Base-by-base conservation (phyloP, 192 early-diverging fungal genomes). In the Bifiguratus adelaidae region DNA sequence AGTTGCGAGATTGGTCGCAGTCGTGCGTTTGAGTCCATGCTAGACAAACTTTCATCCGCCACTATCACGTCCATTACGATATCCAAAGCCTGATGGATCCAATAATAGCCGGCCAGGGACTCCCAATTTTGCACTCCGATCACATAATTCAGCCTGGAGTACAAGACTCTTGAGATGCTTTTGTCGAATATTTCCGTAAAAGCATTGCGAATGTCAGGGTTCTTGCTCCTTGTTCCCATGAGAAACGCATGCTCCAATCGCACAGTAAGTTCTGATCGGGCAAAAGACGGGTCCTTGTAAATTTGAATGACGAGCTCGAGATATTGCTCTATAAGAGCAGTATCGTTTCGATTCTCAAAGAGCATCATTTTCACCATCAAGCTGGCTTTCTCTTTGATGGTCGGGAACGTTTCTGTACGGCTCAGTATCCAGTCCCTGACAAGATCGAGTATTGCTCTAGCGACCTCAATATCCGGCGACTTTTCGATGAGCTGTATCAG, bases 91-190 rank as follows among this genome's bases (percentile, higher is more conserved):
- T 97, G 95, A 44, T 87, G 83, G 24, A 97, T 67, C 92, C 93
- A 99, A 53, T 92, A 98, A 11, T 81, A 77, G 33, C 68, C 64
- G 0, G 77, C 73, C 8, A 99, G 71, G 41, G 70, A 82, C 38
- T 96, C 93, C 97, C 97, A 99, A 49, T 88, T 96, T 60, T 99
- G 97, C 8, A 88, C 79, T 24, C 81, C 80, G 24, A 99, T 57
- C 18, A 97, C 62, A 52, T 99, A 99, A 29, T 82, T 85, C 11
- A 99, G 65, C 4, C 97, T 70, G 19, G 73, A 71, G 41, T 73
- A 64, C n/a, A 94, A 56, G 0, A 74, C 61, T 4, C 70, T 70
- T 18, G 77, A 71, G 46, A 93, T 73, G 50, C 85, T 90, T 9
- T 78, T 55, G 38, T 97, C 81, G 46, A 95, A 85, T 11, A 91